phyloP scores from a whole-genome alignment of 345 rosid species.

The Raphanus raphanistrum region DNA sequence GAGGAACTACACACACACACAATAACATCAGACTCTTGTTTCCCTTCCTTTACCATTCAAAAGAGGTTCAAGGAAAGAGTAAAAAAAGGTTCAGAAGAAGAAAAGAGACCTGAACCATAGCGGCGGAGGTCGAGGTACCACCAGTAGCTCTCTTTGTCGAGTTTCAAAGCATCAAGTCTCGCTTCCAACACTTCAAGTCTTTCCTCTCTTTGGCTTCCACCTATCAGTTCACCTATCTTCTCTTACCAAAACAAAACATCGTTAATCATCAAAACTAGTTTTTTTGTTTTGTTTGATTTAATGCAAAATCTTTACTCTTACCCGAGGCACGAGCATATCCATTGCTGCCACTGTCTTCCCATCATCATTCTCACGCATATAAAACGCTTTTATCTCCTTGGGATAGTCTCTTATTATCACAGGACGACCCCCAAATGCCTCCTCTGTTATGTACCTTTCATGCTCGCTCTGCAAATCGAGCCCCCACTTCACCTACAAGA shows the following conservation, averaged over 20 bases:
- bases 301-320: slow-evolving; percentile 34
- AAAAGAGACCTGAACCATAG: slow-evolving; percentile 83
- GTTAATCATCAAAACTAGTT: background rate
- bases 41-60: background rate
- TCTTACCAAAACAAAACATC: background rate
- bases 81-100: background rate
- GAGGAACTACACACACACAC: slow-evolving; percentile 67
- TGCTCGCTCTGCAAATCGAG: slow-evolving; percentile 98
- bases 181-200: slow-evolving; percentile 80
- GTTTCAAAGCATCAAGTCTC: slow-evolving; percentile 73
- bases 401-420: slow-evolving; percentile 95
- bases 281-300: background rate
- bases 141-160: slow-evolving; percentile 84
- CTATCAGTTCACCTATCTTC: slow-evolving; percentile 92
- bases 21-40: slow-evolving; percentile 18
- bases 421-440: slow-evolving; percentile 81
- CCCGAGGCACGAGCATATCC: slow-evolving; percentile 98
- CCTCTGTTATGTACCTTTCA: slow-evolving; percentile 94
- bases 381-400: slow-evolving; percentile 97
- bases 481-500: slow-evolving; percentile 89
- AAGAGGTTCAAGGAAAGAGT: background rate
- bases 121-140: slow-evolving; percentile 98
- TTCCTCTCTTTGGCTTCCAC: slow-evolving; percentile 99
- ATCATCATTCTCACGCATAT: slow-evolving; percentile 96
- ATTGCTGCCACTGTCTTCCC: slow-evolving; percentile 98